These are phyloP conservation scores for Kwoniella sp. DNA, from an alignment of 768 basidiomycete species.

Conservation along the genomic window DNA sequence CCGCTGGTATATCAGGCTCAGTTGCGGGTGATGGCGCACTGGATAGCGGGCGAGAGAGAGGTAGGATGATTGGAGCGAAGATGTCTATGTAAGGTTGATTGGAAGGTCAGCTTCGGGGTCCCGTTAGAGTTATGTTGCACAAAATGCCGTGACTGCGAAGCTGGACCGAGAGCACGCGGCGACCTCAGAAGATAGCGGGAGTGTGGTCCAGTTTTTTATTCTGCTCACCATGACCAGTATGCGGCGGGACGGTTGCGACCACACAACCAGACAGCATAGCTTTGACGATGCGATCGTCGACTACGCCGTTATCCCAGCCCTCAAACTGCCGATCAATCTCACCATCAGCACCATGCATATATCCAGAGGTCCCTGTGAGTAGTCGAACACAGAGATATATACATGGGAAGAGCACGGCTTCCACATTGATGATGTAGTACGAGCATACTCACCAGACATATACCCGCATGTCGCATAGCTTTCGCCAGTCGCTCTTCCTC, in stretches of 20 bases:
- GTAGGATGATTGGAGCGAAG: constrained; percentile 24
- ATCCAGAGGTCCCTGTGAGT: too few species aligned
- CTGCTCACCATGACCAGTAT: constrained; percentile 25
- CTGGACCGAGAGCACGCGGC: too few species aligned
- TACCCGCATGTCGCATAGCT: constrained; percentile 21
- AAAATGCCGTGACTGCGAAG: too few species aligned
- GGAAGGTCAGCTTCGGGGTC: background rate
- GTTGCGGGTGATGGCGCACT: background rate
- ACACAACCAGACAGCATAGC: constrained; percentile 38
- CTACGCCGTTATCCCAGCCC: constrained; percentile 21
- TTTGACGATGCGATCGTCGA: constrained; percentile 25
- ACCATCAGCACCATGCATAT: background rate
- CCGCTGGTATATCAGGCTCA: constrained; percentile 9
- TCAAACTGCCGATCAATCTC: constrained; percentile 21
- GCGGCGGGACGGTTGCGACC: constrained; percentile 31
- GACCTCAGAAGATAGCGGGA: too few species aligned
- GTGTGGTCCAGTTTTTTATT: too few species aligned
- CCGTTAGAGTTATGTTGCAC: too few species aligned
- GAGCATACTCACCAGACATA: constrained; percentile 20
- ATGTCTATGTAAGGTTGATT: constrained; percentile 9
- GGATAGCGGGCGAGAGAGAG: constrained; percentile 10
- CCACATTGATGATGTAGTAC: too few species aligned
- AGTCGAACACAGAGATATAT: too few species aligned
- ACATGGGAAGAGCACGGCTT: too few species aligned
- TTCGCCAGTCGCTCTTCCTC: constrained; percentile 14